Evolutionary conservation across 2,329 filamentous ascomycete species (phyloP), one percentile per base, ranked within the genome.

Genomic region (Pseudopithomyces maydicus): DNA sequence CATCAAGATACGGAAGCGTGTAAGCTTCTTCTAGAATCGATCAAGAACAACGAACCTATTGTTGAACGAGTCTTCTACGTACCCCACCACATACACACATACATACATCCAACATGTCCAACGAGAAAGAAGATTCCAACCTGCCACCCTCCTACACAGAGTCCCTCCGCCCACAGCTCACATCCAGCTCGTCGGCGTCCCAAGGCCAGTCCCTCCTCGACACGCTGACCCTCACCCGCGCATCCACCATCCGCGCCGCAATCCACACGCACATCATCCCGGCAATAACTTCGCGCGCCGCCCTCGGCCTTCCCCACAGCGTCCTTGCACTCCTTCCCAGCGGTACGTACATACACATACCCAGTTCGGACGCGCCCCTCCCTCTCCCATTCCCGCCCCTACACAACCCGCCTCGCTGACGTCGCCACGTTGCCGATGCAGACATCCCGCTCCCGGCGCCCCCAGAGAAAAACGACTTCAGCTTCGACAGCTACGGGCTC

Each of bases 281-380:
- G 1, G 63, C 78, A 17, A 66, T 82, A 46, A 64, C 74, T 52
- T 57, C 71, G 12, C 76, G 77, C 59, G 75, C 75, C 38, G 64
- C 71, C 11, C 74, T 75, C 32, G 79, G 78, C 26, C 74, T 81
- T 38, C 75, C 77, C 15, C 76, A 76, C 57, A 78, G 77, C 14
- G 78, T 73, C 12, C 75, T 81, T 55, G 71, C 80, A 32, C 69
- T 82, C 14, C 65, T 82, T 0, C 79, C 79, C 10, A 29, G 26
- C 26, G 26, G 26, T 29, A 29, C 26, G 26, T 29, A 5, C 26
- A 29, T 29, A n/a, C n/a, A n/a, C n/a, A n/a, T n/a, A n/a, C n/a
- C n/a, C n/a, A n/a, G n/a, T n/a, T n/a, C n/a, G n/a, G n/a, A n/a
- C n/a, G n/a, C n/a, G n/a, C n/a, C n/a, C n/a, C n/a, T n/a, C n/a